A percentile compares a stretch with the other conserved stretches of the same genome.
phyloP scores from a whole-genome alignment of 1,284 basidiomycete species.

The Psilocybe mexicana region DNA sequence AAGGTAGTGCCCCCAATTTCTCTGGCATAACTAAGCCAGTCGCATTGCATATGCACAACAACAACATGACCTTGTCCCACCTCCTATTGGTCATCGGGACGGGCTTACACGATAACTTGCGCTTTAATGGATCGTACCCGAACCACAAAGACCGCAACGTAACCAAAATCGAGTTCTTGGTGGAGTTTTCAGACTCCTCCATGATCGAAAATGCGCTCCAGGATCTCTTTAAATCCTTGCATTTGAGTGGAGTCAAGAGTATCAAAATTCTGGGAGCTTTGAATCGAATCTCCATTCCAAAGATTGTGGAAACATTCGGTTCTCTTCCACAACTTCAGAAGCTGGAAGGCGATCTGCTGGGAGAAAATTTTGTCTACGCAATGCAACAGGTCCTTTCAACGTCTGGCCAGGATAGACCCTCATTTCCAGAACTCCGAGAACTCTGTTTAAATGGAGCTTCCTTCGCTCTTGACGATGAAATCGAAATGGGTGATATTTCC shows the following conservation, averaged over 20 bases:
- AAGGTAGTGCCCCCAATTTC: background rate
- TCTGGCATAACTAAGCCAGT: background rate
- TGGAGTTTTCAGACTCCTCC: too few species aligned
- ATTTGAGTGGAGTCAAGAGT: background rate
- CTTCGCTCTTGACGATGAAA: slow-evolving; percentile 23
- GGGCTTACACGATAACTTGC: background rate
- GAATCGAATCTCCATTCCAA: background rate
- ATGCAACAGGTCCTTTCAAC: background rate
- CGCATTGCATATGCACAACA: background rate
- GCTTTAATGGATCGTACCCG: too few species aligned
- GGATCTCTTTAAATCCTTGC: background rate
- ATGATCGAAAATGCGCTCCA: too few species aligned
- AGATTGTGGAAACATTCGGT: background rate
- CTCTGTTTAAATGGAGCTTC: slow-evolving; percentile 28
- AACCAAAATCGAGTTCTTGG: too few species aligned
- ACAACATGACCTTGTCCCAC: background rate
- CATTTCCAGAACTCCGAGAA: slow-evolving; percentile 31
- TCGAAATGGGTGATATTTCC: background rate
- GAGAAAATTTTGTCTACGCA: background rate
- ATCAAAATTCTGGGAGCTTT: slow-evolving; percentile 3
- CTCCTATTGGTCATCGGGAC: background rate
- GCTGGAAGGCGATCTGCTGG: background rate
- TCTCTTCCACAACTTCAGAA: background rate
- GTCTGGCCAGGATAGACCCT: slow-evolving; percentile 9
- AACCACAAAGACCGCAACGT: too few species aligned